Conservation (phyloP, 805 yeast species). For the Tetrapisispora pingtungensis region DNA sequence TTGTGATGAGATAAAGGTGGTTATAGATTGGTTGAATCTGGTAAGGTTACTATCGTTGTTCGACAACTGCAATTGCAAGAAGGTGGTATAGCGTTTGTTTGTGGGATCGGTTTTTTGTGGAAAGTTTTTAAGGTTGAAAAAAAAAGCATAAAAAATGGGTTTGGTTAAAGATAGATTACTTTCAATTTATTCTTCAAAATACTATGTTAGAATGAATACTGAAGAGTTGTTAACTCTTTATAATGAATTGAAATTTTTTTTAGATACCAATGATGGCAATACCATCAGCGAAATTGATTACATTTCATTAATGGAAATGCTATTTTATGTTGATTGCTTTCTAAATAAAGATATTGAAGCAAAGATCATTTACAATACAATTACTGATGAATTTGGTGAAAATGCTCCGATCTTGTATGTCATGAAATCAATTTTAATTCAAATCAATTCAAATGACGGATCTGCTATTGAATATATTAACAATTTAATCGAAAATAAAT, state of each 20-base stretch:
- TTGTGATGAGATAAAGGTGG: too few species aligned
- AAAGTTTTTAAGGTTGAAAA: not conserved
- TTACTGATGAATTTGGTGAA: slow-evolving; percentile 60
- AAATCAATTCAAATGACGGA: slow-evolving; percentile 18
- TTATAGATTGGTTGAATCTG: too few species aligned
- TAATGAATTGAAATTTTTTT: slow-evolving; percentile 29
- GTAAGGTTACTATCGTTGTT: too few species aligned
- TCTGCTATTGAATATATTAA: slow-evolving; percentile 37
- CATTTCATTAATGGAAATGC: slow-evolving; percentile 56
- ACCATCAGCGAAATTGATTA: slow-evolving; percentile 31
- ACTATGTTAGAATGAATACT: slow-evolving; percentile 42
- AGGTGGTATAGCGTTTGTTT: too few species aligned
- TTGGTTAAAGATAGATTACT: slow-evolving; percentile 38
- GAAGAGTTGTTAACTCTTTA: slow-evolving; percentile 30
- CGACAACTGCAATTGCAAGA: too few species aligned
- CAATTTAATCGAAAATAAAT: slow-evolving; percentile 38
- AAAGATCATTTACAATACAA: slow-evolving; percentile 47
- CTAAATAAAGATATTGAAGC: slow-evolving; percentile 67
- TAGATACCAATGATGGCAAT: slow-evolving; percentile 14
- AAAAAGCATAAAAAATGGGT: slow-evolving; percentile 2
- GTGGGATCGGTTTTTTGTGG: too few species aligned
- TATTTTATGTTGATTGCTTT: slow-evolving; percentile 53
- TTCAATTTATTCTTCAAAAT: slow-evolving; percentile 39
- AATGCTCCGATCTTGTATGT: slow-evolving; percentile 25
- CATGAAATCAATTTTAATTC: slow-evolving; percentile 24